phyloP scores from a whole-genome alignment of 257 asterid species.

The Solanum ossicruentum region DNA sequence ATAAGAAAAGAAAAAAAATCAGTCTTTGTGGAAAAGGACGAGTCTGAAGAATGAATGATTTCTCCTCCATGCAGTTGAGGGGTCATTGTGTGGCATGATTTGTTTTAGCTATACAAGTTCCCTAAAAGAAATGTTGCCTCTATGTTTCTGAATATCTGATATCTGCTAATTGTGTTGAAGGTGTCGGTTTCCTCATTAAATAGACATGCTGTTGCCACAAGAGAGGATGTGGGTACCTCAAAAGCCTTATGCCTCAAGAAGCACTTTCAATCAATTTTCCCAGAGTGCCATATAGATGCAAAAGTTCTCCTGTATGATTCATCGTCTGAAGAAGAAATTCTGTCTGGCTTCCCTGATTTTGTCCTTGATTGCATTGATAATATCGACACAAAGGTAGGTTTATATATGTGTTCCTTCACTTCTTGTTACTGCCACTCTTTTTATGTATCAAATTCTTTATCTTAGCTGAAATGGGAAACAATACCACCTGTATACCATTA shows the following conservation, averaged over 20 bases:
- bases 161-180: slow-evolving; percentile 20
- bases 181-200: slow-evolving; percentile 93
- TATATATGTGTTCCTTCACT: background rate
- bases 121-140: background rate
- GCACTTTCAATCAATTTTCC: slow-evolving; percentile 73
- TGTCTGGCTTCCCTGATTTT: slow-evolving; percentile 76
- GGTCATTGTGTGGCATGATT: background rate
- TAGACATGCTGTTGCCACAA: slow-evolving; percentile 95
- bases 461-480: background rate
- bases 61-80: background rate
- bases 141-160: background rate
- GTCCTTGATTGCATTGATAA: slow-evolving; percentile 95
- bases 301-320: slow-evolving; percentile 76
- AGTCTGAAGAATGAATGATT: background rate
- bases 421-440: background rate
- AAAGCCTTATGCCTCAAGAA: slow-evolving; percentile 84
- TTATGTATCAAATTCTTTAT: background rate
- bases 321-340: slow-evolving; percentile 83
- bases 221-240: slow-evolving; percentile 90
- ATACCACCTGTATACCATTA: background rate
- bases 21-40: background rate
- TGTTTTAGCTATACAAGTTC: background rate
- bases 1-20: background rate
- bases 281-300: slow-evolving; percentile 82
- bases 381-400: slow-evolving; percentile 84